Percentiles rank a stretch among this genome's conserved stretches.
These are phyloP conservation scores for Mycena galericulata DNA, from an alignment of 768 basidiomycete species.

Conservation along the genomic window DNA sequence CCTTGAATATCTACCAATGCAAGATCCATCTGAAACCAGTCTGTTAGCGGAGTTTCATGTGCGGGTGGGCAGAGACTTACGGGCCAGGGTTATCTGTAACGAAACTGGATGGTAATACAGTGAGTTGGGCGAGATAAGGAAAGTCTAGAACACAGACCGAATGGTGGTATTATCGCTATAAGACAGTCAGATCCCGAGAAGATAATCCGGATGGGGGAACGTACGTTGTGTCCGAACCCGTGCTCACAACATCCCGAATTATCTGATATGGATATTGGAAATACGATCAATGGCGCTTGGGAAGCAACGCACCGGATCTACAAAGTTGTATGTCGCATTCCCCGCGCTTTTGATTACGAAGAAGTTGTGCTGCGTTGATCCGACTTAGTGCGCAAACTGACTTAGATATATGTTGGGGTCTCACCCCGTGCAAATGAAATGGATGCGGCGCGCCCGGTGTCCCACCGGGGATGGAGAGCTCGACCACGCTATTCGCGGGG, in stretches of 20 bases:
- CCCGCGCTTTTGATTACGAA: conserved; percentile 46
- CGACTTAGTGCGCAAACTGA: neutral
- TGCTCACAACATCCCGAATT: conserved; percentile 56
- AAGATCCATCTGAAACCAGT: conserved; percentile 3
- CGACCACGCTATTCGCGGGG: conserved; percentile 57
- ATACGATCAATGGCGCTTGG: neutral
- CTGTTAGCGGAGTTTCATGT: neutral
- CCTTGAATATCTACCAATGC: conserved; percentile 9
- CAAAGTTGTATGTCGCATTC: conserved; percentile 41
- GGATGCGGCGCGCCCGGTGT: conserved; percentile 29
- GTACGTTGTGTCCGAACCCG: conserved; percentile 1
- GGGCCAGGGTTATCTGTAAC: conserved; percentile 56
- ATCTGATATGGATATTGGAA: neutral
- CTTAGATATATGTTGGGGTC: neutral
- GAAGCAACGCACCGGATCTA: conserved; percentile 52
- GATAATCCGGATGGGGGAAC: neutral
- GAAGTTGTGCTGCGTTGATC: conserved; percentile 42
- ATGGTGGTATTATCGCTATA: conserved; percentile 54
- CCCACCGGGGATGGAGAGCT: conserved; percentile 56
- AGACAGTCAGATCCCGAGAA: conserved; percentile 30
- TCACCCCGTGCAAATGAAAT: conserved; percentile 32
- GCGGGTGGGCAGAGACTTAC: neutral
- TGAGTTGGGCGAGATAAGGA: neutral
- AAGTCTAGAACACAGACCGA: conserved; percentile 42
- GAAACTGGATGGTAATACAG: conserved; percentile 32